Evolutionary conservation across 2,329 filamentous ascomycete genomes (phyloP).

Genomic region (Colletotrichum aenigma): DNA sequence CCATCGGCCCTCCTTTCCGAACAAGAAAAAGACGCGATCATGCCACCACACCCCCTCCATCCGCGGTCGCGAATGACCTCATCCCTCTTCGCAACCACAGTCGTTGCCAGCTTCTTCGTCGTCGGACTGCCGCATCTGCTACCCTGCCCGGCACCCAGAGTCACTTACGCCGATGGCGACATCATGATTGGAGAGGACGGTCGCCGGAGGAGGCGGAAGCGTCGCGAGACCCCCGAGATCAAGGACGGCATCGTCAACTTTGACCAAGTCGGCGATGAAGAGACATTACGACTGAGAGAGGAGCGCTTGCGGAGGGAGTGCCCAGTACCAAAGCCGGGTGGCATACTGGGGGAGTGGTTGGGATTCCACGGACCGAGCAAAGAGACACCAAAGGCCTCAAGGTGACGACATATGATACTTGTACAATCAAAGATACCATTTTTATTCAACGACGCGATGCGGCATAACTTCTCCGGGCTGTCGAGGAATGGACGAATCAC

Average conservation of each 20-base stretch:
- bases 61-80: constrained; percentile 92
- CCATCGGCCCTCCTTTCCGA: constrained; percentile 1
- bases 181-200: constrained; percentile 50
- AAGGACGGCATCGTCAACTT: constrained; percentile 56
- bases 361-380: constrained; percentile 59
- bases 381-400: neutral
- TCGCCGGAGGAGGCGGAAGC: constrained; percentile 48
- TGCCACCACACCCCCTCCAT: constrained; percentile 84
- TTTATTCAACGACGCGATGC: neutral
- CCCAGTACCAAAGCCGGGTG: constrained; percentile 88
- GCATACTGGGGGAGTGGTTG: constrained; percentile 75
- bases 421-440: constrained; percentile 18
- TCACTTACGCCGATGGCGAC: constrained; percentile 75
- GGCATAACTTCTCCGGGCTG: neutral
- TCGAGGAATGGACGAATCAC: neutral
- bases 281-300: constrained; percentile 30
- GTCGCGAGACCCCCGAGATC: constrained; percentile 38
- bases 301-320: constrained; percentile 72
- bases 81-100: constrained; percentile 92
- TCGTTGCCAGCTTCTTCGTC: constrained; percentile 88
- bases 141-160: constrained; percentile 84
- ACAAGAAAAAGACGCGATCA: constrained; percentile 40
- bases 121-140: constrained; percentile 89
- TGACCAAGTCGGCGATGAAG: constrained; percentile 40
- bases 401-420: constrained; percentile 9